Evolutionary conservation across 1,284 basidiomycete genomes (phyloP).

Genomic region (Ceraceosorus guamensis): DNA sequence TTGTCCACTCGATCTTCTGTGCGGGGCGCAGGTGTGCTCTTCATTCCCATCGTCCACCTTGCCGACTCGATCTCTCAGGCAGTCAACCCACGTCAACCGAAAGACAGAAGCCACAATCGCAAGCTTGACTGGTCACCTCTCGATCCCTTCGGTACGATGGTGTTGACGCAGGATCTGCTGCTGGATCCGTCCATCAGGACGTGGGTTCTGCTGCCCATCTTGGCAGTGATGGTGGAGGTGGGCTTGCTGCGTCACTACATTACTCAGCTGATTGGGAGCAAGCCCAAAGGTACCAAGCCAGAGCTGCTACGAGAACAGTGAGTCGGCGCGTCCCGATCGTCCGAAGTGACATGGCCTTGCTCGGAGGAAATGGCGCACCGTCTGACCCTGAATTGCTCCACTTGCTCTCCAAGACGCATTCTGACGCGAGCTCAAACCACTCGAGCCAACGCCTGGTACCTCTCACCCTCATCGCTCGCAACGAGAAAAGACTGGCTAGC

Average conservation of each 20-base stretch:
- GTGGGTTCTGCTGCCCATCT: conserved; percentile 86
- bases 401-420: conserved; percentile 23
- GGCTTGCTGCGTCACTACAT: conserved; percentile 91
- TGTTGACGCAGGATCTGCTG: conserved; percentile 10
- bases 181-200: conserved; percentile 49
- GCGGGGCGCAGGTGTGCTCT: no score
- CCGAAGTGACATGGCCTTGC: not conserved
- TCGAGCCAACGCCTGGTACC: conserved; percentile 31
- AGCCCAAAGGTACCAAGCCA: conserved; percentile 72
- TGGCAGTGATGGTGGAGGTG: conserved; percentile 94
- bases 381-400: not conserved
- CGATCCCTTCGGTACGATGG: no score
- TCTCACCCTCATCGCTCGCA: conserved; percentile 32
- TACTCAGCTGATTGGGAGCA: conserved; percentile 71
- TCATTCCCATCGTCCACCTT: no score
- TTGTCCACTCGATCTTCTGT: no score
- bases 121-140: no score
- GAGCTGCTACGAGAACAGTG: conserved; percentile 87
- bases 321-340: conserved; percentile 47
- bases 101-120: no score
- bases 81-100: no score
- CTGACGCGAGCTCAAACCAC: conserved; percentile 28
- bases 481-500: conserved; percentile 28
- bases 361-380: not conserved
- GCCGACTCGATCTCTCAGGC: no score